phyloP scores from a whole-genome alignment of 2,329 filamentous ascomycete genomes.

The Aspergillus aculeatus region DNA sequence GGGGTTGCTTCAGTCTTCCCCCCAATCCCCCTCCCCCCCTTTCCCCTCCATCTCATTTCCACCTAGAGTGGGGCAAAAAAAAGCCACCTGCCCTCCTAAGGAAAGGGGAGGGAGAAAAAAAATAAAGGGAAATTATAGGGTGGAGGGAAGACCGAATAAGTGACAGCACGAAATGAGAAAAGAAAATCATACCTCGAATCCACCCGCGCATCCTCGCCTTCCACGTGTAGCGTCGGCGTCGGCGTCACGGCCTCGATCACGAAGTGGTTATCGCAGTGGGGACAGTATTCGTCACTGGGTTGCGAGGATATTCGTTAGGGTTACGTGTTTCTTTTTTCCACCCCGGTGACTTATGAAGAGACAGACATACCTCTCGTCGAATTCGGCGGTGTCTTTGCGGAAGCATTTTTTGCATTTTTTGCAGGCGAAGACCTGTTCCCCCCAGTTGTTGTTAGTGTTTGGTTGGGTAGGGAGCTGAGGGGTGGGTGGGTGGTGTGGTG shows the following conservation, averaged over 20 bases:
- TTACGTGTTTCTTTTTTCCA: neutral
- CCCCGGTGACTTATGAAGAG: no score
- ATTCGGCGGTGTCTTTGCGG: constrained; percentile 86
- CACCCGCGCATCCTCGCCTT: constrained; percentile 84
- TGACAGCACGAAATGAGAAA: neutral
- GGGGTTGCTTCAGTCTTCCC: no score
- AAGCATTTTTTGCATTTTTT: constrained; percentile 99
- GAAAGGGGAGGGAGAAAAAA: neutral
- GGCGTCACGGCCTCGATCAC: constrained; percentile 85
- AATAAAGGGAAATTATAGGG: neutral
- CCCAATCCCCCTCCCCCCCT: neutral
- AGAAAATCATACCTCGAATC: constrained; percentile 60
- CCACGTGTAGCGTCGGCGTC: constrained; percentile 77
- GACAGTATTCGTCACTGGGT: constrained; percentile 88
- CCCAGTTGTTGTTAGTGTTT: neutral
- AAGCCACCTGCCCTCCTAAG: neutral
- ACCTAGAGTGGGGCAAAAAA: no score
- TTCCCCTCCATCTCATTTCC: neutral
- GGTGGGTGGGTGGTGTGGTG: neutral
- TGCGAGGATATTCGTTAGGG: neutral
- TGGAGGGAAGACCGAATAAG: no score
- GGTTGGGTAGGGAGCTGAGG: neutral
- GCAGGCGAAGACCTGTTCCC: constrained; percentile 70
- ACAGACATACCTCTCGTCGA: constrained; percentile 68
- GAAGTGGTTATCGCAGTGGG: constrained; percentile 98